These are phyloP conservation scores for Endothia cerciana DNA, from an alignment of 2,329 filamentous ascomycete genomes.

Conservation along the genomic window DNA sequence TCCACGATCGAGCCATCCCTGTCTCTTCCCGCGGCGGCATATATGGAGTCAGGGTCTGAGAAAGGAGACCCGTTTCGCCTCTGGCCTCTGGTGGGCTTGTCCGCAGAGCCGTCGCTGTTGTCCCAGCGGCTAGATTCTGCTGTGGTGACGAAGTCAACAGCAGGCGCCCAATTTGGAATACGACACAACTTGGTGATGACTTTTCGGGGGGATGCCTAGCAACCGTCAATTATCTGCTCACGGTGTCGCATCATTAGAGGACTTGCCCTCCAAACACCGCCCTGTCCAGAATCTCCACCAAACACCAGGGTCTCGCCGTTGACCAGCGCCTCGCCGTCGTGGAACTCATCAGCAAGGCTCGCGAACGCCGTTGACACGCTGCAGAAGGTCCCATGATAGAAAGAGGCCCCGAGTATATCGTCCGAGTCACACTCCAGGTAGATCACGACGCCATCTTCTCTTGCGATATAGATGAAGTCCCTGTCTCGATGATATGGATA, in stretches of 20 bases:
- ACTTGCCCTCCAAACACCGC: constrained; percentile 73
- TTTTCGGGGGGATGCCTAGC: constrained; percentile 58
- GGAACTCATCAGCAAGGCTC: constrained; percentile 65
- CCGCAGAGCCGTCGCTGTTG: constrained; percentile 28
- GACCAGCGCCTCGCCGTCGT: constrained; percentile 20
- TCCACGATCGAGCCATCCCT: constrained; percentile 67
- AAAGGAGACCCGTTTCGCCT: constrained; percentile 37
- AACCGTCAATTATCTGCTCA: background rate
- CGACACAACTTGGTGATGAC: constrained; percentile 58
- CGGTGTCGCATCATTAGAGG: background rate
- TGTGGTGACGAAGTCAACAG: constrained; percentile 59
- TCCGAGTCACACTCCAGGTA: constrained; percentile 69
- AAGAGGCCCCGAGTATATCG: constrained; percentile 57
- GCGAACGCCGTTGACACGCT: constrained; percentile 84
- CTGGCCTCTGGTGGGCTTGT: constrained; percentile 31
- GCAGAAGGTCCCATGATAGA: constrained; percentile 68
- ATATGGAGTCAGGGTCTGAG: constrained; percentile 59
- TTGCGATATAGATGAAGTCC: constrained; percentile 83
- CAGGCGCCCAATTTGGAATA: constrained; percentile 67
- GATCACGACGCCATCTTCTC: constrained; percentile 83
- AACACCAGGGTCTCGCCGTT: constrained; percentile 76
- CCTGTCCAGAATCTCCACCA: constrained; percentile 77
- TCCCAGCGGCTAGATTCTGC: constrained; percentile 41
- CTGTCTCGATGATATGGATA: constrained; percentile 63
- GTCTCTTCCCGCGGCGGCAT: constrained; percentile 68